phyloP scores from a whole-genome alignment of 2,329 filamentous ascomycete genomes.

The Zymoseptoria pseudotritici region DNA sequence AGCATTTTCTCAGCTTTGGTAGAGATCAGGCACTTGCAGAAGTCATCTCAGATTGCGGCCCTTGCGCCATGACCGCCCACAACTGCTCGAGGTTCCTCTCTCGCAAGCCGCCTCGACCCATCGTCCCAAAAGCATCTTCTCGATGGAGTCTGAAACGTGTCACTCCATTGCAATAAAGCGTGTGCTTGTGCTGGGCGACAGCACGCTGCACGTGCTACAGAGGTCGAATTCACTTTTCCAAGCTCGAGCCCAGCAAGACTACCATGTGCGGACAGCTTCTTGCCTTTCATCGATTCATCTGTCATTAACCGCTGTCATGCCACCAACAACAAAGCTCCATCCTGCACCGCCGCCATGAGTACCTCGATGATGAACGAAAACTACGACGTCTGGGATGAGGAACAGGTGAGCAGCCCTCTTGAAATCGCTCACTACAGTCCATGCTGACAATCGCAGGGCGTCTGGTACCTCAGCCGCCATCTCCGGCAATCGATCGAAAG shows the following conservation, averaged over 20 bases:
- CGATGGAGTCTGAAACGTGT: too few relatives aligned
- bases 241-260: background rate
- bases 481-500: background rate
- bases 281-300: background rate
- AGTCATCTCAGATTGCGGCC: too few relatives aligned
- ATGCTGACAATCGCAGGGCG: too few relatives aligned
- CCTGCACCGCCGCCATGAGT: background rate
- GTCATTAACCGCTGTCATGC: background rate
- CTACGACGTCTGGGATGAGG: background rate
- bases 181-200: too few relatives aligned
- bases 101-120: too few relatives aligned
- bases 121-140: too few relatives aligned
- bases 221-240: background rate
- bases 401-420: background rate
- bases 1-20: background rate
- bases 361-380: background rate
- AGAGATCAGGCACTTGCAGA: too few relatives aligned
- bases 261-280: background rate
- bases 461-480: background rate
- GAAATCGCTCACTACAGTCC: too few relatives aligned
- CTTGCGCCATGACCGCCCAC: too few relatives aligned
- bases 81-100: too few relatives aligned
- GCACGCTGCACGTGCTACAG: too few relatives aligned
- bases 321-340: background rate
- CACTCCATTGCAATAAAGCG: too few relatives aligned